These are phyloP conservation scores for Talaromyces sp. DNA, from an alignment of 2,329 filamentous ascomycete genomes.

Conservation along the genomic window DNA sequence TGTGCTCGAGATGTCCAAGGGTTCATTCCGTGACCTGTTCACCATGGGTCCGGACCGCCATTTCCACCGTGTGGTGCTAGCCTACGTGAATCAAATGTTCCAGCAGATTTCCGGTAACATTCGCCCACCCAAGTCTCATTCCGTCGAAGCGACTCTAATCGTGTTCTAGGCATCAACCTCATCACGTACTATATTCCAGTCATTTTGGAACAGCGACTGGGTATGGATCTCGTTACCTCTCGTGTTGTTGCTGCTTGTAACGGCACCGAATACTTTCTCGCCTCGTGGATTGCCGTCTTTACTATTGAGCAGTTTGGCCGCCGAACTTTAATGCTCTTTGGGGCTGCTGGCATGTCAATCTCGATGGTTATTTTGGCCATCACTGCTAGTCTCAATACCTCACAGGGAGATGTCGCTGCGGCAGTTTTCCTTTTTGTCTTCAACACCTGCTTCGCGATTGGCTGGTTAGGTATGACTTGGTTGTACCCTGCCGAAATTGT, in stretches of 20 bases:
- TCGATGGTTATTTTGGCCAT: conserved; percentile 58
- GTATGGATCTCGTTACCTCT: conserved; percentile 33
- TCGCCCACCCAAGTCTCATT: too few relatives aligned
- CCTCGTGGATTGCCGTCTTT: conserved; percentile 46
- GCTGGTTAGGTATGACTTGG: conserved; percentile 59
- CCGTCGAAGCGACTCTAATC: too few relatives aligned
- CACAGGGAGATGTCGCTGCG: conserved; percentile 35
- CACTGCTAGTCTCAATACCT: conserved; percentile 28
- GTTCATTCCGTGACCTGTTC: conserved; percentile 52
- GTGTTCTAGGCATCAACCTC: conserved; percentile 24
- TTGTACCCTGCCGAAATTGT: conserved; percentile 58
- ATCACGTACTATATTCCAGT: conserved; percentile 42
- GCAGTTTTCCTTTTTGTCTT: conserved; percentile 56
- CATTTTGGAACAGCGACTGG: conserved; percentile 38
- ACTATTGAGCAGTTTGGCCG: conserved; percentile 48
- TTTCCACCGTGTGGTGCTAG: conserved; percentile 50
- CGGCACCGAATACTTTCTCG: conserved; percentile 49
- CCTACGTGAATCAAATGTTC: conserved; percentile 54
- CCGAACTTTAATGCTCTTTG: conserved; percentile 69
- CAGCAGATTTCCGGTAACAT: conserved; percentile 42
- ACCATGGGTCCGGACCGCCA: conserved; percentile 52
- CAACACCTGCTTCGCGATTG: conserved; percentile 56
- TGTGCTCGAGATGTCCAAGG: conserved; percentile 46
- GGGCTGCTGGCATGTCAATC: conserved; percentile 56
- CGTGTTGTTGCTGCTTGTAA: conserved; percentile 48